phyloP scores from a whole-genome alignment of 805 yeast genomes.

The Candida nemodendra region DNA sequence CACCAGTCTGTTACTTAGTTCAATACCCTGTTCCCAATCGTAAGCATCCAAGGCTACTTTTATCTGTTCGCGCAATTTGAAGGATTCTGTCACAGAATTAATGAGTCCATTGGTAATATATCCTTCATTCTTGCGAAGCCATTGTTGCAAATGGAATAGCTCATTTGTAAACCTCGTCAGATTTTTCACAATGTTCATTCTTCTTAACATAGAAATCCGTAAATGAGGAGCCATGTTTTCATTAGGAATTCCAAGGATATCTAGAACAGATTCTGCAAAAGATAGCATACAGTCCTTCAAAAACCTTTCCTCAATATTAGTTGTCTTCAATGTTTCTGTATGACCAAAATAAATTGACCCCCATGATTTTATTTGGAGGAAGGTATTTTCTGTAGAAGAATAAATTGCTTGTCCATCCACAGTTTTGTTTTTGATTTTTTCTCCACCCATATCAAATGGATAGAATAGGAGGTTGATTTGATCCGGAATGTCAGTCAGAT shows the following conservation, averaged over 20 bases:
- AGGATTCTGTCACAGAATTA: conserved; percentile 10
- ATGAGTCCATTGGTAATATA: conserved; percentile 9
- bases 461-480: conserved; percentile 21
- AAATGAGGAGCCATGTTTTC: conserved; percentile 23
- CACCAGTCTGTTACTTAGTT: conserved; percentile 9
- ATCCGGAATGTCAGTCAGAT: conserved; percentile 1
- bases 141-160: conserved; percentile 10
- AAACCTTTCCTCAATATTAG: background rate
- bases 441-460: conserved; percentile 26
- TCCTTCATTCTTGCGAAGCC: conserved; percentile 2
- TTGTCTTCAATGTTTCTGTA: conserved; percentile 1
- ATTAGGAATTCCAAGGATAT: conserved; percentile 20
- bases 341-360: conserved; percentile 31
- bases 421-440: conserved; percentile 11
- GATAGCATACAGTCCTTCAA: conserved; percentile 27
- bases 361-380: conserved; percentile 20
- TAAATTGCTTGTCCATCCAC: conserved; percentile 18
- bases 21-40: conserved; percentile 12
- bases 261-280: conserved; percentile 22
- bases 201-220: conserved; percentile 22
- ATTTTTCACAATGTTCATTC: conserved; percentile 23
- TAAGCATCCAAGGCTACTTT: conserved; percentile 4
- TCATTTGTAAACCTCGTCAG: conserved; percentile 20
- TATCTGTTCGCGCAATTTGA: conserved; percentile 18
- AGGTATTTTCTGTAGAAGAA: conserved; percentile 20